Evolutionary conservation across 176 grass and related monocot species (phyloP).

Genomic region (Ensete glaucum): DNA sequence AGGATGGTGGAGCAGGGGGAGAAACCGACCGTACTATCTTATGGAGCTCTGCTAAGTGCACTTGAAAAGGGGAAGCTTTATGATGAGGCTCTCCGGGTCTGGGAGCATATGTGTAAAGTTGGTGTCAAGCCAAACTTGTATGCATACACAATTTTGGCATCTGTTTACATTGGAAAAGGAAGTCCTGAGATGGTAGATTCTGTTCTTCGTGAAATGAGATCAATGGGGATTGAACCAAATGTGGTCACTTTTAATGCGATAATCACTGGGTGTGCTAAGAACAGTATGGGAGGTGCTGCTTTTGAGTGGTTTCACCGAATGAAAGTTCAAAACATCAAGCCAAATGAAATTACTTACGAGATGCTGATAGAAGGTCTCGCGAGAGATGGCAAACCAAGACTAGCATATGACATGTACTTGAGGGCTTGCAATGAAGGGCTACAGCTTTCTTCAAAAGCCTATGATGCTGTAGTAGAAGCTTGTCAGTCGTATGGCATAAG

Average conservation of each 20-base stretch:
- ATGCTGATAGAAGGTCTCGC: conserved; percentile 60
- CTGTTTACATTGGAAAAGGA: conserved; percentile 61
- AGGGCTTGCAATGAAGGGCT: conserved; percentile 45
- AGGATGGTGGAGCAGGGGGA: conserved; percentile 61
- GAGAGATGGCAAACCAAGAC: conserved; percentile 57
- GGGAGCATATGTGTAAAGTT: conserved; percentile 78
- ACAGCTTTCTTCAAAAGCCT: conserved; percentile 50
- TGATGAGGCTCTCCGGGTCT: conserved; percentile 57
- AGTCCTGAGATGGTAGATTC: conserved; percentile 43
- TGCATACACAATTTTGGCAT: conserved; percentile 68
- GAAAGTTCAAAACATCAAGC: conserved; percentile 47
- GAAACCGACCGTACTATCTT: conserved; percentile 60
- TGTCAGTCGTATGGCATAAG: conserved; percentile 32
- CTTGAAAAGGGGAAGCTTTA: conserved; percentile 72
- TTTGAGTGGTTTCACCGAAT: conserved; percentile 90
- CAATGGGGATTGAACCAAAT: conserved; percentile 41
- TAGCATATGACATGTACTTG: conserved; percentile 79
- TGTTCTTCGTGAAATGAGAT: conserved; percentile 53
- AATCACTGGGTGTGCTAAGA: conserved; percentile 54
- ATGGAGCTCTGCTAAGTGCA: conserved; percentile 59
- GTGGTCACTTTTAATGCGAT: conserved; percentile 93
- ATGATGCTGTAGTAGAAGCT: conserved; percentile 46
- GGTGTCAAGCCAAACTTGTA: conserved; percentile 66
- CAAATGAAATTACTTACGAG: conserved; percentile 75
- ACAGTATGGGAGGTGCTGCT: conserved; percentile 24